These are phyloP conservation scores for Pestalotiopsis sp. DNA, from an alignment of 2,329 filamentous ascomycete species.

Conservation along the genomic window DNA sequence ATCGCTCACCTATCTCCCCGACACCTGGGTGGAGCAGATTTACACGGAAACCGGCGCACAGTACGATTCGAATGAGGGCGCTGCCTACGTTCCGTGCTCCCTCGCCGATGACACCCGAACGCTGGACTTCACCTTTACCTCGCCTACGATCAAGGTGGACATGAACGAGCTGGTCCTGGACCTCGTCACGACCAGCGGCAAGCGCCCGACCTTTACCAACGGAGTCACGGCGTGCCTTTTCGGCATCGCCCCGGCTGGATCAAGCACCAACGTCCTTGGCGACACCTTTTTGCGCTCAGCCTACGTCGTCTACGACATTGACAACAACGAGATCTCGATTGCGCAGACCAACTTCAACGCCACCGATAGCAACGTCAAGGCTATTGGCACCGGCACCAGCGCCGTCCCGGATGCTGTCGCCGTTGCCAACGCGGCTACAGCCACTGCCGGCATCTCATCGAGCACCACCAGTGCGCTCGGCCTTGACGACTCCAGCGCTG, in stretches of 20 bases:
- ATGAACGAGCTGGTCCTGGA: conserved; percentile 64
- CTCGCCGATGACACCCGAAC: conserved; percentile 42
- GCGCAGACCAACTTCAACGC: conserved; percentile 68
- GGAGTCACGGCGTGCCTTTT: conserved; percentile 65
- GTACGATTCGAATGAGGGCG: conserved; percentile 54
- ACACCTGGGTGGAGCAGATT: conserved; percentile 46
- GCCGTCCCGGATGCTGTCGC: conserved; percentile 57
- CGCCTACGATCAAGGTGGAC: conserved; percentile 54
- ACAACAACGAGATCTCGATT: conserved; percentile 71
- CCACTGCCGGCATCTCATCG: conserved; percentile 44
- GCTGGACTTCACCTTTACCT: conserved; percentile 58
- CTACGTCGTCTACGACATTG: conserved; percentile 76
- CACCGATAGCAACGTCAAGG: conserved; percentile 50
- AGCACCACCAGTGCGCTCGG: neutral
- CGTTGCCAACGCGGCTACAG: conserved; percentile 51
- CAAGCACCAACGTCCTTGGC: conserved; percentile 64
- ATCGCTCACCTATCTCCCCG: conserved; percentile 68
- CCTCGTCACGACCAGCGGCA: conserved; percentile 47
- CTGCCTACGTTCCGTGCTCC: conserved; percentile 65
- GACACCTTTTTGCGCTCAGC: conserved; percentile 77
- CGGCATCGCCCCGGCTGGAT: conserved; percentile 63
- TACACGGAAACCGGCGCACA: conserved; percentile 46
- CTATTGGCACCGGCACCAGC: conserved; percentile 54
- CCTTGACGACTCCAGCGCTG: conserved; percentile 11
- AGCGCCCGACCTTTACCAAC: conserved; percentile 53